These are phyloP conservation scores for Kodamaea suecica DNA, from an alignment of 1,139 yeast species.

Conservation along the genomic window DNA sequence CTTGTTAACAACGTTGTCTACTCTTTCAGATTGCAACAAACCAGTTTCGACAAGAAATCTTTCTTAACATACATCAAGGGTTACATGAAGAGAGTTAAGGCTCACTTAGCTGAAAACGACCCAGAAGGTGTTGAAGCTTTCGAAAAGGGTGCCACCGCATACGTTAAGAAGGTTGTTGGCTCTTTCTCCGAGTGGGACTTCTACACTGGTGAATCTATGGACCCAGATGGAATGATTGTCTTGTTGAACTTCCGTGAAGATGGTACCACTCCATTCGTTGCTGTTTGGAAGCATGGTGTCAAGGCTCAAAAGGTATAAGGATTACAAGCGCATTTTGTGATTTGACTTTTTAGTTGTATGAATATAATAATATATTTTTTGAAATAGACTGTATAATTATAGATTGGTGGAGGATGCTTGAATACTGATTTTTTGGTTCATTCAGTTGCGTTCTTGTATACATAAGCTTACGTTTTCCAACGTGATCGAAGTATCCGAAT, in stretches of 20 bases:
- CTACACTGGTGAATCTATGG: conserved; percentile 99
- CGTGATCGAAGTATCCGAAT: conserved; percentile 56
- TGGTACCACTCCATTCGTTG: conserved; percentile 96
- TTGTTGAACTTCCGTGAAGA: conserved; percentile 99
- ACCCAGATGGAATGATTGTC: conserved; percentile 98
- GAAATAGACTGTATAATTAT: not conserved
- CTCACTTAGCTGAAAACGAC: conserved; percentile 77
- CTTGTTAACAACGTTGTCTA: conserved; percentile 96
- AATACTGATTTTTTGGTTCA: no score
- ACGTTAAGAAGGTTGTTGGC: conserved; percentile 92
- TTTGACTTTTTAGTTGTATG: not conserved
- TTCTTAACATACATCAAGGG: conserved; percentile 94
- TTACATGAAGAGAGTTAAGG: conserved; percentile 96
- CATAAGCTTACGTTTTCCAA: conserved; percentile 67
- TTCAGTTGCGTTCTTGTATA: no score
- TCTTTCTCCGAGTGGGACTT: conserved; percentile 99
- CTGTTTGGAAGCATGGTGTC: conserved; percentile 99
- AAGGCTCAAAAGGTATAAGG: conserved; percentile 80
- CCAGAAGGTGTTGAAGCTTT: conserved; percentile 85
- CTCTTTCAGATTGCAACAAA: conserved; percentile 97
- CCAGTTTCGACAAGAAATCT: conserved; percentile 96
- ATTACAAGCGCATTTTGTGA: not conserved
- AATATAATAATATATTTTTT: not conserved
- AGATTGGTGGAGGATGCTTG: no score
- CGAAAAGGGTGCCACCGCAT: conserved; percentile 95